Evolutionary conservation across 345 rosid species (phyloP).

Genomic region (Cardamine resedifolia): DNA sequence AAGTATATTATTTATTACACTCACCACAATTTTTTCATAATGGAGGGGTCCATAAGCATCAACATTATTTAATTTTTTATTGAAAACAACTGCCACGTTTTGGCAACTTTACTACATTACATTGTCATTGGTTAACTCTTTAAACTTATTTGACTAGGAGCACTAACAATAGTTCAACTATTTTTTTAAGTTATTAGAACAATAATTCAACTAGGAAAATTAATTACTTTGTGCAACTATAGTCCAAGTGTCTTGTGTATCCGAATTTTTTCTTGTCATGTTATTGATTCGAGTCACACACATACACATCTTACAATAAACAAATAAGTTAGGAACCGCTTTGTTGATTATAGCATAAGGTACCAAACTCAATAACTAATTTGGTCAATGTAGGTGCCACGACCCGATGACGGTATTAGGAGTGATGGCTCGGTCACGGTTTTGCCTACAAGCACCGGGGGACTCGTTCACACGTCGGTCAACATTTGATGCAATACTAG

Average conservation of each 20-base stretch:
- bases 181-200: neutral
- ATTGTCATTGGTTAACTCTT: slow-evolving; percentile 4
- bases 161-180: neutral
- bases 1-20: slow-evolving; percentile 1
- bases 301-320: too few species aligned
- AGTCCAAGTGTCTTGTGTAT: neutral
- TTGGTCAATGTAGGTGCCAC: slow-evolving; percentile 24
- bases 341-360: neutral
- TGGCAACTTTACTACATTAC: slow-evolving; percentile 8
- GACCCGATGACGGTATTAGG: slow-evolving; percentile 25
- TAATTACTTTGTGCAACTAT: neutral
- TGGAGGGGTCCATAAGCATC: slow-evolving; percentile 21
- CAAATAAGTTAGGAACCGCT: neutral
- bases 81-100: slow-evolving; percentile 20
- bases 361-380: neutral
- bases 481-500: slow-evolving; percentile 2
- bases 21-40: neutral
- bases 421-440: slow-evolving; percentile 32
- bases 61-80: neutral
- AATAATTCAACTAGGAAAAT: neutral
- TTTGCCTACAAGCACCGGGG: slow-evolving; percentile 46
- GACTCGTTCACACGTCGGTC: neutral
- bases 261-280: neutral
- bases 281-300: neutral
- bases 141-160: neutral